A percentile compares a stretch with the other conserved stretches of the same genome.
Evolutionary conservation across 2,329 filamentous ascomycete genomes (phyloP).

Genomic region (Fusarium compactum): DNA sequence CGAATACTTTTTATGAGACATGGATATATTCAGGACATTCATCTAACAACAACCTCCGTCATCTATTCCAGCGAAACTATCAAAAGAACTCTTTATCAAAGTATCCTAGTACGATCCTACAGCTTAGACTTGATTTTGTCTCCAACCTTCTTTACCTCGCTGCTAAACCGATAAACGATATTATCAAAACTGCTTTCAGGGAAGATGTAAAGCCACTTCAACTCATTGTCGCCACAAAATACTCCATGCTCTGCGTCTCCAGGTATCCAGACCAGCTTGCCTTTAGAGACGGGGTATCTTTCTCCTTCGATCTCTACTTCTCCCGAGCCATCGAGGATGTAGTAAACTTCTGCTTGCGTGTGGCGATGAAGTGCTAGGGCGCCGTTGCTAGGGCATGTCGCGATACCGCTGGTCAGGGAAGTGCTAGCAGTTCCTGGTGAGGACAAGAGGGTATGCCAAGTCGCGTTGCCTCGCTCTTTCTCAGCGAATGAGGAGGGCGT

Average conservation of each 20-base stretch:
- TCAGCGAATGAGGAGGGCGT: slow-evolving; percentile 19
- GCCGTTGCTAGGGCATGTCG: slow-evolving; percentile 40
- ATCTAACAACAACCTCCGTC: accelerated
- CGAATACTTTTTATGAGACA: not conserved
- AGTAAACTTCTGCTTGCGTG: slow-evolving; percentile 46
- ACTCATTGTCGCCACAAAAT: slow-evolving; percentile 30
- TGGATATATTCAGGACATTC: not conserved
- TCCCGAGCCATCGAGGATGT: slow-evolving; percentile 38
- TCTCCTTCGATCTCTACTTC: slow-evolving; percentile 40
- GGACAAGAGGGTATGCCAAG: slow-evolving; percentile 43
- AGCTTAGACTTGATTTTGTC: slow-evolving; percentile 18
- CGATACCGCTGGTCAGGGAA: slow-evolving; percentile 38
- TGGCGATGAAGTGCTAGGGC: slow-evolving; percentile 44
- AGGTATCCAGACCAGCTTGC: slow-evolving; percentile 41
- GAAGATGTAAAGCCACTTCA: slow-evolving; percentile 45
- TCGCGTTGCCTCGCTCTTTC: slow-evolving; percentile 30
- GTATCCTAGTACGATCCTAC: not conserved
- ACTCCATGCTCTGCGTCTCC: slow-evolving; percentile 45
- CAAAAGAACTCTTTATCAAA: too few relatives aligned
- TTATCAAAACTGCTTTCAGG: slow-evolving; percentile 43
- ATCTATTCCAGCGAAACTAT: too few relatives aligned
- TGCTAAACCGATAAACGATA: slow-evolving; percentile 41
- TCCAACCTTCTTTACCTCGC: slow-evolving; percentile 12
- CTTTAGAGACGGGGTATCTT: slow-evolving; percentile 26
- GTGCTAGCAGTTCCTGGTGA: slow-evolving; percentile 22